Conservation (phyloP, 139 green algal genomes). For the Micractinium sp. region DNA sequence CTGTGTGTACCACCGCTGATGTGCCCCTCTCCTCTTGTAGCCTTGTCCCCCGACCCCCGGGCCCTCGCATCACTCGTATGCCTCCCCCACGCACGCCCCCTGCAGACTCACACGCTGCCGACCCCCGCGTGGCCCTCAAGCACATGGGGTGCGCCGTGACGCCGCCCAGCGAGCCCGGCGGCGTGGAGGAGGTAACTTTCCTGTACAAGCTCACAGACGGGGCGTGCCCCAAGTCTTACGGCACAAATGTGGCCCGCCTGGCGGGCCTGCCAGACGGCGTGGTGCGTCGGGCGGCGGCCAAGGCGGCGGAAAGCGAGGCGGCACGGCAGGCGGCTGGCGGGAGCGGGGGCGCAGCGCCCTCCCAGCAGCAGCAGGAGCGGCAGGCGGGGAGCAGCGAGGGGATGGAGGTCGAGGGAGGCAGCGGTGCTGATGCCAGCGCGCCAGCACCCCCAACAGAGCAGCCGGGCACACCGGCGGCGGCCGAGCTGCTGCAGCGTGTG, state of each 20-base stretch:
- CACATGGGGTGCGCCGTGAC: slow-evolving; percentile 91
- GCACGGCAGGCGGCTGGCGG: not conserved
- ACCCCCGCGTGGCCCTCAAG: slow-evolving; percentile 70
- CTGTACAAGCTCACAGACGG: slow-evolving; percentile 86
- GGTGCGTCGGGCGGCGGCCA: not conserved
- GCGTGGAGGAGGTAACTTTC: slow-evolving; percentile 87
- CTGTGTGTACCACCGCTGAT: not conserved
- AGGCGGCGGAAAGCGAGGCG: slow-evolving; percentile 12
- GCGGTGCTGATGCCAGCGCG: not conserved
- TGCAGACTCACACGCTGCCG: slow-evolving; percentile 66
- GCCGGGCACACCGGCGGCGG: not conserved
- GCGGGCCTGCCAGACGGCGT: slow-evolving; percentile 82
- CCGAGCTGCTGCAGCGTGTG: slow-evolving; percentile 1
- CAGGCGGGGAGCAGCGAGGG: not conserved
- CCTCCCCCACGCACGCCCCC: not conserved
- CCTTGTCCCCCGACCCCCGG: not conserved
- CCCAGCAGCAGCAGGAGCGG: not conserved
- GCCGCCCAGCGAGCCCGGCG: slow-evolving; percentile 27
- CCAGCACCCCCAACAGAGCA: not conserved
- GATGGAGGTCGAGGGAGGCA: slow-evolving; percentile 3
- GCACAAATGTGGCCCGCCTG: slow-evolving; percentile 93
- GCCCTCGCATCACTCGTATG: not conserved
- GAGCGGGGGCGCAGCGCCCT: not conserved
- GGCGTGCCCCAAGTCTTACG: slow-evolving; percentile 94
- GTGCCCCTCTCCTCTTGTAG: not conserved